A percentile compares a stretch with the other conserved stretches of the same genome.
Evolutionary conservation across 768 basidiomycete genomes (phyloP).

Genomic region (Hygrocybe punicea): DNA sequence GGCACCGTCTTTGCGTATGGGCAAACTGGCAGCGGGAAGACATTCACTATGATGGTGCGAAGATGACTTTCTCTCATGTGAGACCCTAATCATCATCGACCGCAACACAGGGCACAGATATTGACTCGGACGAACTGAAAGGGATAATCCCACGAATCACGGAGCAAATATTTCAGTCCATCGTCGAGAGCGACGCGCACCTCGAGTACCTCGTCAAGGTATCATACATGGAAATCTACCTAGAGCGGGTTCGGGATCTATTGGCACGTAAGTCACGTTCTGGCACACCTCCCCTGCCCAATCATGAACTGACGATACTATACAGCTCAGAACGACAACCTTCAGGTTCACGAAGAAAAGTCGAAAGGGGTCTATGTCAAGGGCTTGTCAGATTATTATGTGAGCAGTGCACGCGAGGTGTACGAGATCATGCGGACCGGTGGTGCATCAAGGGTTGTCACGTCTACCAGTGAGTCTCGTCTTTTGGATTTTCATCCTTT

Average conservation of each 20-base stretch:
- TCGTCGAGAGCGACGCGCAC: conserved; percentile 91
- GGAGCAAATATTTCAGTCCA: conserved; percentile 98
- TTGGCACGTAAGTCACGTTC: conserved; percentile 73
- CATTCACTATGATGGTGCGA: conserved; percentile 95
- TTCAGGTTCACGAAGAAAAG: conserved; percentile 98
- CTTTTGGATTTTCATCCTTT: background rate
- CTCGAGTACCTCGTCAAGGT: conserved; percentile 99
- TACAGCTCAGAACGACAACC: conserved; percentile 92
- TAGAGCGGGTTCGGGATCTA: conserved; percentile 92
- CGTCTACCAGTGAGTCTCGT: conserved; percentile 77
- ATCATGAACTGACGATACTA: conserved; percentile 5
- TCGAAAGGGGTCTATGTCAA: conserved; percentile 97
- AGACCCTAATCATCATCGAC: conserved; percentile 13
- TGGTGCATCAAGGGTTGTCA: conserved; percentile 84
- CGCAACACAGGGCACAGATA: conserved; percentile 80
- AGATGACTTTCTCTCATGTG: conserved; percentile 6
- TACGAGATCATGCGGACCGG: conserved; percentile 99
- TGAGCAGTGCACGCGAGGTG: conserved; percentile 90
- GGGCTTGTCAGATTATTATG: conserved; percentile 95
- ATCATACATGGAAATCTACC: conserved; percentile 99
- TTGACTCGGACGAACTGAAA: conserved; percentile 88
- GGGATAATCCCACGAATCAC: conserved; percentile 98
- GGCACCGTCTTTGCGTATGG: conserved; percentile 91
- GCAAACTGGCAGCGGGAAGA: conserved; percentile 86
- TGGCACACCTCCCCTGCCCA: conserved; percentile 4